phyloP scores from a whole-genome alignment of 2,329 filamentous ascomycete genomes.

The Fusarium sp. region DNA sequence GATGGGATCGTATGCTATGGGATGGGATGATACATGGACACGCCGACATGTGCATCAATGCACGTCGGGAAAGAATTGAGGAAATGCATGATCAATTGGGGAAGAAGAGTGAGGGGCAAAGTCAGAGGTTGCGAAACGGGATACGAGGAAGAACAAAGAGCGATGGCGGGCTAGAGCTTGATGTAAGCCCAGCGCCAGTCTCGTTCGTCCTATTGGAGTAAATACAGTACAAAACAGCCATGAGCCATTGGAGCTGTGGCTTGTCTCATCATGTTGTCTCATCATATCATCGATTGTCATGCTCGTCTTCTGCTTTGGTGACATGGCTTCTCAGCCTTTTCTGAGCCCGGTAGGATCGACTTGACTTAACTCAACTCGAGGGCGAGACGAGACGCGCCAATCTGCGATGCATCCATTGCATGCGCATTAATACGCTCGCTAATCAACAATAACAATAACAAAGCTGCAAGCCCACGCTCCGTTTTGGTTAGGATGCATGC shows the following conservation, averaged over 20 bases:
- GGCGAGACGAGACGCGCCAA: background rate
- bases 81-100: conserved; percentile 5
- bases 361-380: background rate
- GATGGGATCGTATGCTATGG: background rate
- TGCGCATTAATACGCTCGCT: conserved; percentile 10
- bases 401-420: conserved; percentile 14
- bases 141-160: conserved; percentile 16
- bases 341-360: conserved; percentile 12
- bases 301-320: background rate
- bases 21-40: conserved; percentile 16
- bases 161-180: conserved; percentile 27
- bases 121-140: conserved; percentile 12
- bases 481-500: background rate
- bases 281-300: conserved; percentile 17
- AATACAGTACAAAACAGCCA: conserved; percentile 1
- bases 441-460: conserved; percentile 10
- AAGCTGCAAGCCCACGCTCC: background rate
- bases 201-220: background rate
- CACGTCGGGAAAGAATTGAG: conserved; percentile 27
- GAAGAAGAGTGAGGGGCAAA: conserved; percentile 7
- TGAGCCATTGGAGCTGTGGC: conserved; percentile 6
- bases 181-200: conserved; percentile 18
- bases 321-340: conserved; percentile 11
- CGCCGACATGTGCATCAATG: conserved; percentile 20
- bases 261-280: conserved; percentile 7